Evolutionary conservation across 1,139 yeast genomes (phyloP).

Genomic region (Lodderomyces orthopsilosis): DNA sequence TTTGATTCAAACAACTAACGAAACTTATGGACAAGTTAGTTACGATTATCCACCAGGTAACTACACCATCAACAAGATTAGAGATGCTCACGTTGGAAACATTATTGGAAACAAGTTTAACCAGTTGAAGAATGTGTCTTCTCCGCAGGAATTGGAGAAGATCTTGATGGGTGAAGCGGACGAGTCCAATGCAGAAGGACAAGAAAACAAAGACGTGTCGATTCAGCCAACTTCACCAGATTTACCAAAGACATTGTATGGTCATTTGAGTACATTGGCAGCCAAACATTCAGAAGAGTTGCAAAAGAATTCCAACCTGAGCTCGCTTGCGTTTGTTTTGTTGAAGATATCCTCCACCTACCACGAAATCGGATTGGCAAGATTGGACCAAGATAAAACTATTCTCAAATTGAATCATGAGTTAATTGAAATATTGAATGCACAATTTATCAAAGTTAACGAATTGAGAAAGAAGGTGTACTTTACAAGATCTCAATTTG

Average conservation of each 20-base stretch:
- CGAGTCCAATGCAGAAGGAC: slow-evolving; percentile 1
- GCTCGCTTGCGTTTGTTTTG: slow-evolving; percentile 46
- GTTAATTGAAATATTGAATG: slow-evolving; percentile 49
- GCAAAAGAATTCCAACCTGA: slow-evolving; percentile 25
- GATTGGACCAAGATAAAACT: slow-evolving; percentile 66
- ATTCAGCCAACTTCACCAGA: slow-evolving; percentile 33
- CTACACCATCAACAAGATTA: slow-evolving; percentile 40
- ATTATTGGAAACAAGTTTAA: slow-evolving; percentile 52
- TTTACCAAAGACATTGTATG: slow-evolving; percentile 45
- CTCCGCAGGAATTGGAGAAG: slow-evolving; percentile 65
- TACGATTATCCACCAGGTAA: slow-evolving; percentile 77
- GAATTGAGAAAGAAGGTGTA: slow-evolving; percentile 67
- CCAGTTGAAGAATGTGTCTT: slow-evolving; percentile 57
- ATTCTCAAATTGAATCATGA: slow-evolving; percentile 54
- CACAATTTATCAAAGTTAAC: slow-evolving; percentile 59
- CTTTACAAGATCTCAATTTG: slow-evolving; percentile 65
- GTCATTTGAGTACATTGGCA: slow-evolving; percentile 39
- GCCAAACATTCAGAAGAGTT: slow-evolving; percentile 38
- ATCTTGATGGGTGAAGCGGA: slow-evolving; percentile 32
- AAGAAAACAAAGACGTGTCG: slow-evolving; percentile 9
- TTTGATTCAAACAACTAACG: slow-evolving; percentile 53
- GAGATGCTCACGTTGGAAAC: slow-evolving; percentile 63
- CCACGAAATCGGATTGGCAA: slow-evolving; percentile 56
- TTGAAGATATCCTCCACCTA: slow-evolving; percentile 56
- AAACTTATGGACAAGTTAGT: slow-evolving; percentile 61